These are phyloP conservation scores for Articulospora tetracladia DNA, from an alignment of 495 filamentous ascomycete genomes.

Conservation along the genomic window DNA sequence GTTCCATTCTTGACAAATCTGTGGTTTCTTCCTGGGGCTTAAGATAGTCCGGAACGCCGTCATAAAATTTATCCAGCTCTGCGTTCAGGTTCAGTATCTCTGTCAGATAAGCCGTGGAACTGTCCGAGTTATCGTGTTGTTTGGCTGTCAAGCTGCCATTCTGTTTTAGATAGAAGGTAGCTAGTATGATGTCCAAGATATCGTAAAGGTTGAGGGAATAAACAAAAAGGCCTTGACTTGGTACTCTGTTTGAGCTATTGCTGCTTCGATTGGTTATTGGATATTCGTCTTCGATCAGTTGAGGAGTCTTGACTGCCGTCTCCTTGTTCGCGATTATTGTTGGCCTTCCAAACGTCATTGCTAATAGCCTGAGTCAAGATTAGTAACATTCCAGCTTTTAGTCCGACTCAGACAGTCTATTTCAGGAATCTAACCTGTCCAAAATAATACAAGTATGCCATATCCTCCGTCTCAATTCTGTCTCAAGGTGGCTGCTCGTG, in stretches of 20 bases:
- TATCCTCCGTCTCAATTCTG: conserved; percentile 33
- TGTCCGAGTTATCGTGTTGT: no score
- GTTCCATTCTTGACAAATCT: no score
- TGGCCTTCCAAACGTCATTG: conserved; percentile 34
- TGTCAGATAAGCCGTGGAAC: no score
- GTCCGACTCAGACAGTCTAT: no score
- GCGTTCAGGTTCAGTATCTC: no score
- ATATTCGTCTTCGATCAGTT: conserved; percentile 31
- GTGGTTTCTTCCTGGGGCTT: no score
- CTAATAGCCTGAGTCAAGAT: conserved; percentile 11
- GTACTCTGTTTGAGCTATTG: conserved; percentile 14
- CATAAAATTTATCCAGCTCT: no score
- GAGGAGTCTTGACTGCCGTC: conserved; percentile 13
- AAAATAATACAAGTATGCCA: conserved; percentile 41
- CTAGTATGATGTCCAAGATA: conserved; percentile 21
- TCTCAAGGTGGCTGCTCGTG: conserved; percentile 23
- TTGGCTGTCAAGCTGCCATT: no score
- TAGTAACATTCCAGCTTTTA: no score
- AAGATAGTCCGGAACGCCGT: no score
- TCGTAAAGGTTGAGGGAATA: conserved; percentile 25
- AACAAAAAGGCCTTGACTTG: conserved; percentile 25
- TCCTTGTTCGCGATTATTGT: conserved; percentile 22
- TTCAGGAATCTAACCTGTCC: conserved; percentile 30
- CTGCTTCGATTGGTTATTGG: conserved; percentile 16
- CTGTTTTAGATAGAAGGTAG: background rate